phyloP scores from a whole-genome alignment of 2,329 filamentous ascomycete genomes.

The Diaporthe eres region DNA sequence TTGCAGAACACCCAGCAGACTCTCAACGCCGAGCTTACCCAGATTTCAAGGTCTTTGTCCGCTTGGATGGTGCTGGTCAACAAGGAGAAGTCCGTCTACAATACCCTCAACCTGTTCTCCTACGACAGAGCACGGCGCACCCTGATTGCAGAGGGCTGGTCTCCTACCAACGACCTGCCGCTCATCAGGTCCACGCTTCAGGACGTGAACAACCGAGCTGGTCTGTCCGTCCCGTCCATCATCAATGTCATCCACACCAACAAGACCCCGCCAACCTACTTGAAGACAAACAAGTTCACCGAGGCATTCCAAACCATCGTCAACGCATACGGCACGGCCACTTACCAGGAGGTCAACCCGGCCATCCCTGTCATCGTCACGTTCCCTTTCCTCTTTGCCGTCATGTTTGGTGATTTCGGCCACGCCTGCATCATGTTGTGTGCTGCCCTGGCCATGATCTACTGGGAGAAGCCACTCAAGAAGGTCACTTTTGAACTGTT shows the following conservation, averaged over 20 bases:
- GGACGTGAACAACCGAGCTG: constrained; percentile 96
- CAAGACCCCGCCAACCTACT: constrained; percentile 96
- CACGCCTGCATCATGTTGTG: constrained; percentile 91
- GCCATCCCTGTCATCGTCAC: constrained; percentile 95
- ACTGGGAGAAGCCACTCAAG: constrained; percentile 93
- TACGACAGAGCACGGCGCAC: constrained; percentile 97
- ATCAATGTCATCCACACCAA: constrained; percentile 98
- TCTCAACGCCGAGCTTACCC: constrained; percentile 90
- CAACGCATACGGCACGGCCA: constrained; percentile 97
- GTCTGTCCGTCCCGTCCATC: constrained; percentile 96
- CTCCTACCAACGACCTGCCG: constrained; percentile 89
- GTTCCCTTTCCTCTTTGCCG: constrained; percentile 99
- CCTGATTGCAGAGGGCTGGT: constrained; percentile 97
- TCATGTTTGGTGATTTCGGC: constrained; percentile 99
- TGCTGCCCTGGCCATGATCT: constrained; percentile 92
- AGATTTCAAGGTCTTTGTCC: constrained; percentile 92
- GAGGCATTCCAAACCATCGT: constrained; percentile 99
- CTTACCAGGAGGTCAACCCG: constrained; percentile 97
- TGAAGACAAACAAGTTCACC: constrained; percentile 99
- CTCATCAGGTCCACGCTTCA: constrained; percentile 94
- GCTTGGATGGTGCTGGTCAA: constrained; percentile 98
- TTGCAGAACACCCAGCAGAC: constrained; percentile 95
- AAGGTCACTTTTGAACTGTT: constrained; percentile 96
- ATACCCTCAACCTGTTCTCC: constrained; percentile 95
- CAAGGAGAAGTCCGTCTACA: constrained; percentile 98